Evolutionary conservation across 805 yeast species (phyloP), one percentile per base, ranked within the genome.

Genomic region (Myxozyma lipomycoides): DNA sequence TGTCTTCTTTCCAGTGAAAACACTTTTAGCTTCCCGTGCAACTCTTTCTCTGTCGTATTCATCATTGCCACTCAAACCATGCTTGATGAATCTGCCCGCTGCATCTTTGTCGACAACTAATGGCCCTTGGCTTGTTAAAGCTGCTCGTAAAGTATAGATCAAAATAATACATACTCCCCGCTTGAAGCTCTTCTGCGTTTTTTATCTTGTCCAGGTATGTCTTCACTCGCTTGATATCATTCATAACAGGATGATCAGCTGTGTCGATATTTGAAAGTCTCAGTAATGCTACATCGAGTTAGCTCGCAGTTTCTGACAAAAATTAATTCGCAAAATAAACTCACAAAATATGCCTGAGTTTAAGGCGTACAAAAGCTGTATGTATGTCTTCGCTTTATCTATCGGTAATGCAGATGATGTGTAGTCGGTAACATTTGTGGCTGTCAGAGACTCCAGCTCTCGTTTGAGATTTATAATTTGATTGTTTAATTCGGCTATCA

Each of bases 81-180:
- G 55, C 37, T 55, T 55, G 17, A 55, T 45, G n/a, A 55, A 44
- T 32, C 59, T 44, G 4, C 51, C 50, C 3, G 59, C 59, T 3
- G 57, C 59, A 17, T 17, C 22, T 22, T 38, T 34, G 40, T 55
- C 53, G 7, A 54, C 46, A 41, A 44, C 50, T 28, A 45, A 22
- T 46, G 32, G 40, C 18, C 58, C 58, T 53, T 25, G 17, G 17
- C 2, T 34, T 32, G 43, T 15, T 15, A 2, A n/a, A 21, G 6
- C 25, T 22, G 32, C 12, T 22, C 30, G 18, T 32, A 28, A 28
- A 28, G 12, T 12, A n/a, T 15, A n/a, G 41, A 22, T 4, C n/a
- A n/a, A n/a, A n/a, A n/a, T n/a, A 25, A 3, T 9, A 49, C 55
- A 30, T 45, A 55, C 59, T 32, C 22, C 59, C 59, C 1, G 48